Evolutionary conservation across 164 flowering plant genomes (phyloP).

Genomic region (Magnolia changhungtana): DNA sequence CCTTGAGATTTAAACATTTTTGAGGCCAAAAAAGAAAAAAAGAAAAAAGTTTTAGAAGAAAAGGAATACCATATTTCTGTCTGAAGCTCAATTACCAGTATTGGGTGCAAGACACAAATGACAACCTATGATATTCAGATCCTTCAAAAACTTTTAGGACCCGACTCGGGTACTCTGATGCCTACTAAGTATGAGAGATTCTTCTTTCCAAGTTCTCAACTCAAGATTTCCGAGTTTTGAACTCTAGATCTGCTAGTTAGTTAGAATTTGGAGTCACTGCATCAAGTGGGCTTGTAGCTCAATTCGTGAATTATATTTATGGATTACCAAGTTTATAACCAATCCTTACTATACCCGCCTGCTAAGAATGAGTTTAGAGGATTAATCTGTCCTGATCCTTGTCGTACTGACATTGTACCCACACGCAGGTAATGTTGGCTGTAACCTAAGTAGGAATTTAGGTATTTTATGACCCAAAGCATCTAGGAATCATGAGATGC

Average conservation of each 20-base stretch:
- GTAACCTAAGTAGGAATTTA: neutral
- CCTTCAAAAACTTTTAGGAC: no score
- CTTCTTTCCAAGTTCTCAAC: neutral
- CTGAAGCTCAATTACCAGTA: no score
- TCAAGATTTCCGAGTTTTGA: neutral
- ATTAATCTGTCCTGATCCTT: neutral
- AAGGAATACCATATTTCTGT: no score
- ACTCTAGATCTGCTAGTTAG: neutral
- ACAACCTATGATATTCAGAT: no score
- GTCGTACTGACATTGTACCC: neutral
- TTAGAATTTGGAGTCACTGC: neutral
- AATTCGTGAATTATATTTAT: no score
- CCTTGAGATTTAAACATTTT: no score
- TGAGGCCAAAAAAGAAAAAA: no score
- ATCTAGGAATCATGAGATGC: neutral
- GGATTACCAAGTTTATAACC: neutral
- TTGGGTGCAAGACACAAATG: no score
- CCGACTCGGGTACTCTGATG: neutral
- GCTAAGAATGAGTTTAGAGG: neutral
- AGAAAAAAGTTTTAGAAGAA: no score
- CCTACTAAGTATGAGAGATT: neutral
- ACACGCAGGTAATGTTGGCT: neutral
- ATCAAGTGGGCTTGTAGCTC: neutral
- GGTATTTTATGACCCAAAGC: neutral
- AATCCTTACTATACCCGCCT: neutral